Evolutionary conservation across 78 protist genomes (phyloP).

Genomic region (Bodo saltans): DNA sequence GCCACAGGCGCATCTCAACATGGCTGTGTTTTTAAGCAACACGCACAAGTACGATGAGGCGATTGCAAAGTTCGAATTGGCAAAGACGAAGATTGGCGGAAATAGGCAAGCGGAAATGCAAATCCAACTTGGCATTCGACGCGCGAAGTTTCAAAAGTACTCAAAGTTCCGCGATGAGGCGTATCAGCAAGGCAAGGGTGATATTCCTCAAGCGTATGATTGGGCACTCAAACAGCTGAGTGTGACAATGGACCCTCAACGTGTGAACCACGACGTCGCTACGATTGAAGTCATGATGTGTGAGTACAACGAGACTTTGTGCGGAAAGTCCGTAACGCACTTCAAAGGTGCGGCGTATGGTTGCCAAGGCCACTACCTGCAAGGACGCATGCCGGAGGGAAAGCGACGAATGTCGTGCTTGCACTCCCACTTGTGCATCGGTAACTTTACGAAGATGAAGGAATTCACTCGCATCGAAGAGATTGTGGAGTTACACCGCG

Average conservation of each 20-base stretch:
- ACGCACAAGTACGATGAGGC: background rate
- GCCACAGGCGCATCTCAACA: constrained; percentile 20
- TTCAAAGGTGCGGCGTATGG: background rate
- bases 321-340: background rate
- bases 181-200: constrained; percentile 12
- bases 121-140: background rate
- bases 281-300: background rate
- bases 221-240: background rate
- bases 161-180: background rate
- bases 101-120: no score
- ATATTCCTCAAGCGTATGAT: background rate
- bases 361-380: background rate
- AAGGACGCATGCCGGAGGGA: background rate
- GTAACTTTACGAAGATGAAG: no score
- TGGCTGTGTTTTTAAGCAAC: constrained; percentile 13
- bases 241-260: background rate
- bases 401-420: background rate
- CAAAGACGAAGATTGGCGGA: no score
- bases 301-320: background rate
- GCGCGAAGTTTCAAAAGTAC: background rate
- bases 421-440: background rate
- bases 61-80: background rate
- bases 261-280: background rate
- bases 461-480: no score
- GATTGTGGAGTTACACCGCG: background rate